Evolutionary conservation across 805 yeast genomes (phyloP), one percentile per base, ranked within the genome.

Genomic region (Spathaspora hagerdaliae): DNA sequence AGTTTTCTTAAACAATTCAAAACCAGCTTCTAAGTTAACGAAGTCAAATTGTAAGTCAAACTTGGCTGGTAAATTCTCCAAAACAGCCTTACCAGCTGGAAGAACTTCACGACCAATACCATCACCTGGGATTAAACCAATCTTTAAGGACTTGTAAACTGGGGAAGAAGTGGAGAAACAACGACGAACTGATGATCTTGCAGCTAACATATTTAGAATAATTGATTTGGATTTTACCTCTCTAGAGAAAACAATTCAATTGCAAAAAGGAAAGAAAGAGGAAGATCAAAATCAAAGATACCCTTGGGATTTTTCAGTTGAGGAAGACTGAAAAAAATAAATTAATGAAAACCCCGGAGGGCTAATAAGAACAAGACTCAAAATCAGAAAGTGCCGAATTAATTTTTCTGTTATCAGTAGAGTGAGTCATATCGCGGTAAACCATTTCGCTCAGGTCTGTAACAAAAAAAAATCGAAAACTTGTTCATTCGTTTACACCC

Each of bases 21-120:
- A 94, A 27, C 99, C 99, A 46, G 99, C 99, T 48, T 87, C 83
- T 57, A 94, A 79, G 60, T 89, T 82, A 42, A 87, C 85, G 61
- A 94, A 94, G 57, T 90, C 87, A 58, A 94, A 94, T 45, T 80
- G 75, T 54, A 94, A 77, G 36, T 86, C 91, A 58, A 75, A 85
- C 47, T 78, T 73, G n/a, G 85, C 68, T 38, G 92, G 90, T 47
- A 94, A 78, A 50, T 82, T 84, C 69, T 92, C 92, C 56, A 94
- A 76, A 29, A 94, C 80, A 52, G 87, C 87, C 56, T 81, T 80
- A 57, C 99, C 99, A 38, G 98, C 96, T 50, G 99, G 99, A 49
- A 94, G 91, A 39, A 94, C 99, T 71, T 94, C 99, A 60, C 86
- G 82, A 45, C 99, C 99, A 56, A 94, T 94, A 54, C 99, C 99